Base-by-base conservation (phyloP, 495 filamentous ascomycete species). In the Hyaloscypha hepaticicola region DNA sequence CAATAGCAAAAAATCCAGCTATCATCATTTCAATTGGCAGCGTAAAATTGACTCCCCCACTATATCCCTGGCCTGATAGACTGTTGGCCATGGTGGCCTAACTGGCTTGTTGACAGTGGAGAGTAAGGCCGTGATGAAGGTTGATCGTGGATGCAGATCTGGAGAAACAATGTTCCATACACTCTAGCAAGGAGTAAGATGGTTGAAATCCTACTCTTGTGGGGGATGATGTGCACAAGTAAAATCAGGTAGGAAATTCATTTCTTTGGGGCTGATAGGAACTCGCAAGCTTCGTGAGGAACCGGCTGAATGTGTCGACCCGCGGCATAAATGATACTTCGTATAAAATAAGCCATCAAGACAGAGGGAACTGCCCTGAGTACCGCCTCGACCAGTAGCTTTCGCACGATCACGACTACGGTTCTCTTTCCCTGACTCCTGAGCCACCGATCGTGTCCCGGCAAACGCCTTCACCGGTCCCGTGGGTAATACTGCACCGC, bases 1-100 rank as follows among this genome's bases (percentile, higher is more conserved):
- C 69, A 16, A 82, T 60, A 8, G 70, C 70, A 21, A 74, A 67
- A 61, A 77, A 74, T 55, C 66, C 71, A 24, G 70, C 66, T 22
- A 55, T 64, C n/a, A 24, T 45, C 55, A 64, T 57, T 27, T 25
- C 50, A 27, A 50, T 45, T 11, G 61, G 59, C 27, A 61, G 38
- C 38, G 38, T 45, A 45, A 45, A 9, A 45, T 45, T 16, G 58
- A 26, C 16, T 11, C 29, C 33, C 58, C 27, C 28, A 60, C 21
- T 41, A 3, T 49, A 34, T 1, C 50, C 50, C n/a, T 53, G 50
- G 1, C 50, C 26, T 21, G 50, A 45, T 45, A 45, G 6, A 45
- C 38, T 45, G 38, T 19, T 45, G 16, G 38, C 38, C 38, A 45
- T 45, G 19, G 11, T 19, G 38, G 38, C 11, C 38, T 11, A 45